Evolutionary conservation across 164 flowering plant species (phyloP).

Genomic region (Annona cherimola): DNA sequence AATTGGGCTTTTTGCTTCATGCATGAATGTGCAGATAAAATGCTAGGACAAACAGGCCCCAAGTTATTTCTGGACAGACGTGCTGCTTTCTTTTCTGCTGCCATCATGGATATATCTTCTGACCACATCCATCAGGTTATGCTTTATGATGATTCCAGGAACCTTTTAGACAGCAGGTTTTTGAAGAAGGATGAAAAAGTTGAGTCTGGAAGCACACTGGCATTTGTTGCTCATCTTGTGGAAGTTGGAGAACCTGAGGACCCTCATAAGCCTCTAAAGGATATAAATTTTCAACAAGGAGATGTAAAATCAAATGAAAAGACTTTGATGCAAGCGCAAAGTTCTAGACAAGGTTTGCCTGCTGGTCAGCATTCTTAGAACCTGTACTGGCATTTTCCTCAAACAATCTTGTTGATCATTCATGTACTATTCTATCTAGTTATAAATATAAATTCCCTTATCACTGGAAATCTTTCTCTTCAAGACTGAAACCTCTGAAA

Average conservation of each 20-base stretch:
- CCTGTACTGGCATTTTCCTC: neutral
- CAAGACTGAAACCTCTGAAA: too few species aligned
- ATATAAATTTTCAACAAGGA: constrained; percentile 15
- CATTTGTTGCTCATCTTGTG: constrained; percentile 52
- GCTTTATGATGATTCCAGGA: constrained; percentile 69
- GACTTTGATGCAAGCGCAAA: constrained; percentile 11
- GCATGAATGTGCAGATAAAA: too few species aligned
- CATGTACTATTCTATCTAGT: neutral
- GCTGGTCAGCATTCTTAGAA: constrained; percentile 17
- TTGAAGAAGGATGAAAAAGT: constrained; percentile 61
- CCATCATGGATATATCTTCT: constrained; percentile 3
- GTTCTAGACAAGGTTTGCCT: constrained; percentile 12
- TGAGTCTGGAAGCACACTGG: constrained; percentile 46
- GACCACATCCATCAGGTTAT: constrained; percentile 32
- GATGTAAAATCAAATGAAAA: constrained; percentile 16
- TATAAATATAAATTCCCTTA: too few species aligned
- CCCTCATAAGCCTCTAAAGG: constrained; percentile 17
- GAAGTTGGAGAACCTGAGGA: constrained; percentile 60
- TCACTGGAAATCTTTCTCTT: too few species aligned
- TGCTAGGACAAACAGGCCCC: too few species aligned
- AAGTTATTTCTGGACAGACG: too few species aligned
- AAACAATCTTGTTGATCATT: neutral
- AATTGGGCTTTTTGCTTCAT: too few species aligned
- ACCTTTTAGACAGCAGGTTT: constrained; percentile 49
- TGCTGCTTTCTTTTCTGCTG: neutral